These are phyloP conservation scores for Zoysia matrella DNA, from an alignment of 202 grass and related monocot species.

Conservation along the genomic window DNA sequence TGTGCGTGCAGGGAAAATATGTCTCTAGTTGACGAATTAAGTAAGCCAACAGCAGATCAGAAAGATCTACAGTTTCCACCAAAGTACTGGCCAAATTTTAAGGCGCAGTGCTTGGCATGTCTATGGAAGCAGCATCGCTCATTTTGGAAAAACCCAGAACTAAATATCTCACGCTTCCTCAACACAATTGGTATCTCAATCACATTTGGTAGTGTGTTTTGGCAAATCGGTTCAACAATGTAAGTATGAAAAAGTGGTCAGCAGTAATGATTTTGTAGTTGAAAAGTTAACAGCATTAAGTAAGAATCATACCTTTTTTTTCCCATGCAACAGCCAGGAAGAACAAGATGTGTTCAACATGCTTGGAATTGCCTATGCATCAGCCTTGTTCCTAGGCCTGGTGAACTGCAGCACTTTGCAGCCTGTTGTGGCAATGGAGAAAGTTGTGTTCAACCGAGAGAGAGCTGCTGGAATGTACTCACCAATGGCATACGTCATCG, in stretches of 20 bases:
- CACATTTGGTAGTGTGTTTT: conserved; percentile 81
- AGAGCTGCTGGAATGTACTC: conserved; percentile 74
- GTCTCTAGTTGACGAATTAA: conserved; percentile 63
- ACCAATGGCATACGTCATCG: conserved; percentile 74
- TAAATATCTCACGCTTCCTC: conserved; percentile 77
- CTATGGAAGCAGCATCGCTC: conserved; percentile 87
- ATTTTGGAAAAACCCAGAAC: conserved; percentile 94
- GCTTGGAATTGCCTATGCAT: conserved; percentile 67
- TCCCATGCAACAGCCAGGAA: conserved; percentile 53
- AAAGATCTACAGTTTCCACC: conserved; percentile 68
- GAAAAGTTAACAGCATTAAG: too few relatives aligned
- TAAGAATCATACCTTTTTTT: neutral
- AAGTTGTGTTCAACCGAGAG: conserved; percentile 73
- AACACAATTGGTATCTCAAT: conserved; percentile 70
- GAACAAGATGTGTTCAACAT: conserved; percentile 91
- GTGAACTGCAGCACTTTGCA: conserved; percentile 73
- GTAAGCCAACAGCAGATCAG: conserved; percentile 8
- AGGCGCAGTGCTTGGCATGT: conserved; percentile 60
- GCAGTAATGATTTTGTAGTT: too few relatives aligned
- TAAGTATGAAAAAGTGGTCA: conserved; percentile 45
- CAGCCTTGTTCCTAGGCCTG: conserved; percentile 82
- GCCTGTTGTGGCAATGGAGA: conserved; percentile 77
- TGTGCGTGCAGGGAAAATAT: conserved; percentile 60
- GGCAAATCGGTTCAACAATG: conserved; percentile 75
- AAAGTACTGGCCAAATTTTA: conserved; percentile 64